phyloP scores from a whole-genome alignment of 352 stramenopile species.

The Phytophthora pluvialis region DNA sequence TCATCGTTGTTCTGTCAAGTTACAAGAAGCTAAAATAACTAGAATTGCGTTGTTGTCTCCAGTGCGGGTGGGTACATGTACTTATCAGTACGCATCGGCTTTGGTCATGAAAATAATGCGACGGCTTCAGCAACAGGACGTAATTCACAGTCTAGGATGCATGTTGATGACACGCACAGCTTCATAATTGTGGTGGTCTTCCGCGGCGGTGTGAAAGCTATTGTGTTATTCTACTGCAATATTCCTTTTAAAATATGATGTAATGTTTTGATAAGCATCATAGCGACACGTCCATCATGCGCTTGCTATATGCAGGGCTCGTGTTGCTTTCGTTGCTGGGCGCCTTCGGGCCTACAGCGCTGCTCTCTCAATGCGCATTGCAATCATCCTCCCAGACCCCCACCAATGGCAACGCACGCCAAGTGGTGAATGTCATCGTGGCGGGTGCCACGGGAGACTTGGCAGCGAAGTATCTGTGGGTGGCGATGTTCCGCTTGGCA shows the following conservation, averaged over 20 bases:
- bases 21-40: no score
- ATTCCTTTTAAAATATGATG: neutral
- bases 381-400: neutral
- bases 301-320: constrained; percentile 1
- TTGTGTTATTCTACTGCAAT: neutral
- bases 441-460: constrained; percentile 81
- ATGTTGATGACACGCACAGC: no score
- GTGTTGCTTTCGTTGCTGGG: neutral
- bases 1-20: no score
- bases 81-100: no score
- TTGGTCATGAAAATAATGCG: no score
- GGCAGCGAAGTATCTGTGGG: constrained; percentile 87
- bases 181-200: no score
- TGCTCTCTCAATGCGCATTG: neutral
- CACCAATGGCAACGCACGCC: neutral
- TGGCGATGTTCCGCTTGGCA: constrained; percentile 67
- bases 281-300: constrained; percentile 7
- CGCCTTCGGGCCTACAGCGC: neutral
- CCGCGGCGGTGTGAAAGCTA: no score
- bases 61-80: no score
- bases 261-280: constrained; percentile 26
- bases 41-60: no score
- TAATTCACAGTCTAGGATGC: no score
- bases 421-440: constrained; percentile 57
- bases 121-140: no score